A percentile compares a stretch with the other conserved stretches of the same genome.
These are phyloP conservation scores for Gonapodya prolifera DNA, from an alignment of 192 early-diverging fungal genomes.

Conservation along the genomic window DNA sequence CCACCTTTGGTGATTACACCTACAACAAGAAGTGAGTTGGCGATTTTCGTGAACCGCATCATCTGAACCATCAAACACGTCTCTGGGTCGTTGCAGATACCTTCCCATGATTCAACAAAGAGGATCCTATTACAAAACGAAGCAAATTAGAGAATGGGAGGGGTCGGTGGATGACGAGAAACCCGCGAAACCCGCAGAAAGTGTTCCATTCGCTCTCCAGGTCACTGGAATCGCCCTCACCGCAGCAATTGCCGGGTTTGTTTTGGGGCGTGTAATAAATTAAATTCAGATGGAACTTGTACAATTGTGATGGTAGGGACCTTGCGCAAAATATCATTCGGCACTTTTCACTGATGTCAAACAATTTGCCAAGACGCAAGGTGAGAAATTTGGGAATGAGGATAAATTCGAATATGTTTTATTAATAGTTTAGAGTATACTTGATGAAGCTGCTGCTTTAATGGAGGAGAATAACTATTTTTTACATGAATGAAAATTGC, in stretches of 20 bases:
- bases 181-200: neutral
- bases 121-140: neutral
- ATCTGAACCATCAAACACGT: neutral
- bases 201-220: neutral
- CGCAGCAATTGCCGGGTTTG: neutral
- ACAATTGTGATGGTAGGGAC: no score
- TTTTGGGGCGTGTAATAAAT: neutral
- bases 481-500: no score
- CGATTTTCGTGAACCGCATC: no score
- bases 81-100: no score
- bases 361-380: no score
- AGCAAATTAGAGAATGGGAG: neutral
- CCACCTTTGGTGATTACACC: neutral
- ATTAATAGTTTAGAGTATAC: neutral
- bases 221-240: neutral
- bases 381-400: neutral
- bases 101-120: neutral
- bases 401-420: neutral
- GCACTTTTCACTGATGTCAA: no score
- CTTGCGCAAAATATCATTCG: no score
- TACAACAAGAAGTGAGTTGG: conserved; percentile 4
- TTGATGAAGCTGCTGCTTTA: no score
- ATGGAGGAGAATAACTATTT: no score
- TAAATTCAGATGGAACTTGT: neutral
- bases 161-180: no score